Percentiles rank a stretch among this genome's conserved stretches.
These are phyloP conservation scores for Antarctomyces pellizariae DNA, from an alignment of 495 filamentous ascomycete genomes.

Conservation along the genomic window DNA sequence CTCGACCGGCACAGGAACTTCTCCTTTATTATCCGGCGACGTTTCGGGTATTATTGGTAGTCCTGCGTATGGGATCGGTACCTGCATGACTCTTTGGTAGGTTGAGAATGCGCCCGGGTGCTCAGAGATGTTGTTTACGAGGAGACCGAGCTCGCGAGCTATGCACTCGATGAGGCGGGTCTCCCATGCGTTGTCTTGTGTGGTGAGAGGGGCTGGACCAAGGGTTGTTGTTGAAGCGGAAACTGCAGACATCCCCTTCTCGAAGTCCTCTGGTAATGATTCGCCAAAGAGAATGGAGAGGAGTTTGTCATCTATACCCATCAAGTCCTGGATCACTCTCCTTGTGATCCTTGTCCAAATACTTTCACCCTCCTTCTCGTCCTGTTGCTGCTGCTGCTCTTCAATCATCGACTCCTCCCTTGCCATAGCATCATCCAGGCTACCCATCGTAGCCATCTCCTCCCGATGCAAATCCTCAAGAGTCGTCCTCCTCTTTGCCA, in stretches of 20 bases:
- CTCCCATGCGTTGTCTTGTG: slow-evolving; percentile 39
- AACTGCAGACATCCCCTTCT: slow-evolving; percentile 10
- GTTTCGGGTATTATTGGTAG: slow-evolving; percentile 28
- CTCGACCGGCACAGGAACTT: too few species aligned
- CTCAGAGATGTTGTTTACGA: slow-evolving; percentile 63
- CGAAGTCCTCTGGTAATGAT: slow-evolving; percentile 35
- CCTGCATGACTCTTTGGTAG: slow-evolving; percentile 31
- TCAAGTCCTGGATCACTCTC: slow-evolving; percentile 65
- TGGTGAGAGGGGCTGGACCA: slow-evolving; percentile 1
- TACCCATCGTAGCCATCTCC: slow-evolving; percentile 8
- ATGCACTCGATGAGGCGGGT: slow-evolving; percentile 58
- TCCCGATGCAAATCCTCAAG: slow-evolving; percentile 11
- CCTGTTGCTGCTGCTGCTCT: slow-evolving; percentile 10
- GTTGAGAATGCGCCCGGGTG: slow-evolving; percentile 64
- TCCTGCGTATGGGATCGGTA: slow-evolving; percentile 28
- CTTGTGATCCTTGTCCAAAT: slow-evolving; percentile 67
- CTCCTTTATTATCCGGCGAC: slow-evolving; percentile 14
- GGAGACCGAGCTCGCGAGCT: slow-evolving; percentile 59
- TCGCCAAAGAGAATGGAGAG: slow-evolving; percentile 79
- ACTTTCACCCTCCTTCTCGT: slow-evolving; percentile 27
- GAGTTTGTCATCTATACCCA: slow-evolving; percentile 72
- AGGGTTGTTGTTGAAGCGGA: slow-evolving; percentile 2
- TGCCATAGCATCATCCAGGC: slow-evolving; percentile 1
- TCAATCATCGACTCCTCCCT: slow-evolving; percentile 4
- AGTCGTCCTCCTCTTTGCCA: slow-evolving; percentile 13